These are phyloP conservation scores for Salvia miltiorrhiza DNA, from an alignment of 257 asterid genomes.

Conservation along the genomic window DNA sequence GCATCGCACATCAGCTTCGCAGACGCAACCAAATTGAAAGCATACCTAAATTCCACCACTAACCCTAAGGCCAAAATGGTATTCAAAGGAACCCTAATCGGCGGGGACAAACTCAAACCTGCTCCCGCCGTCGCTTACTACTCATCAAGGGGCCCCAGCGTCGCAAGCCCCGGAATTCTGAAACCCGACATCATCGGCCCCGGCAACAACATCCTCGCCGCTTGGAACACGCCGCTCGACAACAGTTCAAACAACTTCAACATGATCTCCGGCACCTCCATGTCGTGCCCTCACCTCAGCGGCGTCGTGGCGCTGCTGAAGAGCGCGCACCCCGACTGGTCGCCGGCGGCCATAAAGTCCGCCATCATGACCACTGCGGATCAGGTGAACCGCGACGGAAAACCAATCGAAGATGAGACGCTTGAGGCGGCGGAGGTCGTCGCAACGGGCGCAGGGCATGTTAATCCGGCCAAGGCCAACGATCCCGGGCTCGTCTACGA, in stretches of 20 bases:
- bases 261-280: slow-evolving; percentile 31
- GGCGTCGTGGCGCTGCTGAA: slow-evolving; percentile 35
- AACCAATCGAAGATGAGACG: slow-evolving; percentile 15
- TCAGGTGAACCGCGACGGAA: neutral
- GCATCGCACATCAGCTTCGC: slow-evolving; percentile 20
- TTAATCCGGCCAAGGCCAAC: slow-evolving; percentile 27
- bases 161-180: slow-evolving; percentile 23
- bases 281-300: slow-evolving; percentile 41
- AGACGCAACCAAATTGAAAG: slow-evolving; percentile 23
- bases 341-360: slow-evolving; percentile 36
- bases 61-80: slow-evolving; percentile 9
- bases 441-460: slow-evolving; percentile 35
- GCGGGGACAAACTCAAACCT: slow-evolving; percentile 15
- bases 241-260: slow-evolving; percentile 2
- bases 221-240: slow-evolving; percentile 23
- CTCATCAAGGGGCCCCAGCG: slow-evolving; percentile 38
- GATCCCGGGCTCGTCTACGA: slow-evolving; percentile 40
- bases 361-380: slow-evolving; percentile 36
- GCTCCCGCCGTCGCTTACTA: slow-evolving; percentile 21
- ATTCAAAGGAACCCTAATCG: slow-evolving; percentile 28
- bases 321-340: slow-evolving; percentile 34
- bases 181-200: slow-evolving; percentile 41
- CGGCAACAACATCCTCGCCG: slow-evolving; percentile 31
- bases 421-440: too few species aligned
- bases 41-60: slow-evolving; percentile 22